Percentiles rank a stretch among this genome's conserved stretches.
Evolutionary conservation across 306 rosid species (phyloP).

Genomic region (Cicer chorassanicum): DNA sequence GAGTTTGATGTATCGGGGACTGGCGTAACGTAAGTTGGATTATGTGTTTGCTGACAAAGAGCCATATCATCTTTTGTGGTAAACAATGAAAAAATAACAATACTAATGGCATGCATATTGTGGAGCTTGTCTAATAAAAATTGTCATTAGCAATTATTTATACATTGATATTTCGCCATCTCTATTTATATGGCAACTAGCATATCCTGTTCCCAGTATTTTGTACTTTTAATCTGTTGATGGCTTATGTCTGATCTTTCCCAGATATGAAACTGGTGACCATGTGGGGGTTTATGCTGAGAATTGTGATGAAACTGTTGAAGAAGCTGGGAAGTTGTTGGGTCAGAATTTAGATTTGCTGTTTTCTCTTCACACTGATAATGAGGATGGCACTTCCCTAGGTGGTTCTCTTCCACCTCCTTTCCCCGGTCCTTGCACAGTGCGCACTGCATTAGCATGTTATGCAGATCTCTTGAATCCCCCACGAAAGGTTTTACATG

Average conservation of each 20-base stretch:
- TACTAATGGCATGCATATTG: slow-evolving; percentile 5
- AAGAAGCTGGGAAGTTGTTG: slow-evolving; percentile 80
- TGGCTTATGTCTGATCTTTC: slow-evolving; percentile 41
- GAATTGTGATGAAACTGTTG: slow-evolving; percentile 76
- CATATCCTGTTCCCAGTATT: slow-evolving; percentile 16
- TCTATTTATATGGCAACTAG: slow-evolving; percentile 7
- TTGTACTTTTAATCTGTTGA: slow-evolving; percentile 29
- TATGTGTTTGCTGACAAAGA: slow-evolving; percentile 24
- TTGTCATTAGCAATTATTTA: slow-evolving; percentile 25
- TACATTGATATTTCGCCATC: slow-evolving; percentile 14
- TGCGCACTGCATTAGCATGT: slow-evolving; percentile 70
- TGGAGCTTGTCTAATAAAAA: neutral
- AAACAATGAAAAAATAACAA: slow-evolving; percentile 19
- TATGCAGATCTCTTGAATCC: slow-evolving; percentile 90
- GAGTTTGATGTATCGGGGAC: slow-evolving; percentile 80
- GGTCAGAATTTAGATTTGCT: slow-evolving; percentile 71
- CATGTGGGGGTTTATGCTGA: slow-evolving; percentile 94
- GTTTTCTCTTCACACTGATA: slow-evolving; percentile 80
- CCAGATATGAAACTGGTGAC: slow-evolving; percentile 97
- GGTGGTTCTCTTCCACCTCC: slow-evolving; percentile 88
- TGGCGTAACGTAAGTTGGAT: slow-evolving; percentile 64
- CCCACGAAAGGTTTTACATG: slow-evolving; percentile 76
- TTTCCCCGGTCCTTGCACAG: slow-evolving; percentile 86
- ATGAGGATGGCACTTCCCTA: slow-evolving; percentile 78
- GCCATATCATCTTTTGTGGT: slow-evolving; percentile 5